These are phyloP conservation scores for Botrytis deweyae DNA, from an alignment of 2,329 filamentous ascomycete genomes.

Conservation along the genomic window DNA sequence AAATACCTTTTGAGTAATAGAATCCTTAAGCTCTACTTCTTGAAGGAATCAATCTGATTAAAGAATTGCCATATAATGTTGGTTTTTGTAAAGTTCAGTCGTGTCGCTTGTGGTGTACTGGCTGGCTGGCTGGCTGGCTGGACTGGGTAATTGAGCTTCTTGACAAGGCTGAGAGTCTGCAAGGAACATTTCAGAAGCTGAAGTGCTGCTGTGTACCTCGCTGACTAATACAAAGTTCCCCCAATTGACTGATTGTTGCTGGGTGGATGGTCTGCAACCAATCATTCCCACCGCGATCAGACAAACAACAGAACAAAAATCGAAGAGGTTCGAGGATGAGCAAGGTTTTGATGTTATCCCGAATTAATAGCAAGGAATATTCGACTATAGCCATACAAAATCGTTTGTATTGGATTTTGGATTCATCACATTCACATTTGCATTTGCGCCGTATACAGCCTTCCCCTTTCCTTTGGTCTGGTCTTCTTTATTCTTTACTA, in stretches of 20 bases:
- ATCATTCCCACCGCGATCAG: slow-evolving; percentile 16
- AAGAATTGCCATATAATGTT: neutral
- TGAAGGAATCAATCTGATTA: neutral
- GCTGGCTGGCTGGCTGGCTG: too few relatives aligned
- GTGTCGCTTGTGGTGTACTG: neutral
- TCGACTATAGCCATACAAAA: neutral
- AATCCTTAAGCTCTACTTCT: too few relatives aligned
- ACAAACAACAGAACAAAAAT: slow-evolving; percentile 20
- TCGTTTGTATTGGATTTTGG: neutral
- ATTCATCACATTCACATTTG: neutral
- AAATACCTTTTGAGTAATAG: neutral
- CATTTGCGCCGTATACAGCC: neutral
- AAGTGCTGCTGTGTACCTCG: neutral
- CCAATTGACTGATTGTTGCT: slow-evolving; percentile 20
- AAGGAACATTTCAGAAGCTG: neutral
- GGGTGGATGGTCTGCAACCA: slow-evolving; percentile 22
- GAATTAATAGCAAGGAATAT: neutral
- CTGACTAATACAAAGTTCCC: slow-evolving; percentile 14
- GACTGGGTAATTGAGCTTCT: neutral
- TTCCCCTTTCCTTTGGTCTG: slow-evolving; percentile 8
- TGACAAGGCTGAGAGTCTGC: slow-evolving; percentile 19
- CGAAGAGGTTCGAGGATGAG: neutral
- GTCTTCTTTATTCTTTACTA: neutral
- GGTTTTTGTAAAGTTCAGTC: neutral
- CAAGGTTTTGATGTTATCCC: slow-evolving; percentile 10